Conservation (phyloP, 495 filamentous ascomycete genomes). For the Hypoxylon trugodes region DNA sequence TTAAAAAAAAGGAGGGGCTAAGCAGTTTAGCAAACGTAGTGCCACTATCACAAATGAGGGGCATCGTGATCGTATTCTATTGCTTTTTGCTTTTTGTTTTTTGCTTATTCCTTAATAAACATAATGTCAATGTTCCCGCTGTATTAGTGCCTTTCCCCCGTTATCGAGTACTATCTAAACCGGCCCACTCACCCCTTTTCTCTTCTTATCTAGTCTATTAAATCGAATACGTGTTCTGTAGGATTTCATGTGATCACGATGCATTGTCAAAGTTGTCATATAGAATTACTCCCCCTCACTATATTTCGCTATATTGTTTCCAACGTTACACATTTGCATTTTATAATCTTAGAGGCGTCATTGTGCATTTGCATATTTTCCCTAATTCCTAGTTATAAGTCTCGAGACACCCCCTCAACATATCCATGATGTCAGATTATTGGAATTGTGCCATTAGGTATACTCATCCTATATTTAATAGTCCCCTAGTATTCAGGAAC, state of each 20-base stretch:
- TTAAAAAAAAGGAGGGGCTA: neutral
- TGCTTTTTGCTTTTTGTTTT: neutral
- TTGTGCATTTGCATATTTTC: constrained; percentile 22
- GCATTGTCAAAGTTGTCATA: neutral
- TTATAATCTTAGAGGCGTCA: constrained; percentile 7
- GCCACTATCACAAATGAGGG: constrained; percentile 18
- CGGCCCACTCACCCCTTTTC: constrained; percentile 16
- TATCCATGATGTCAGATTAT: constrained; percentile 30
- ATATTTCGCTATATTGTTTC: constrained; percentile 2
- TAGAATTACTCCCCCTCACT: neutral
- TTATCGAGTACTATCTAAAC: neutral
- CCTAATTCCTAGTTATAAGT: neutral
- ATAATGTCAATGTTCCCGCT: too few relatives aligned
- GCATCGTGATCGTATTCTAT: constrained; percentile 5
- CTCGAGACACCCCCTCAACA: neutral
- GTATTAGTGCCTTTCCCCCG: neutral
- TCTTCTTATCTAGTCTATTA: constrained; percentile 12
- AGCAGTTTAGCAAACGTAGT: constrained; percentile 8
- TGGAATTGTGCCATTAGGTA: neutral
- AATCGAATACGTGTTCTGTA: neutral
- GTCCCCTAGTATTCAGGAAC: neutral
- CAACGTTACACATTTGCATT: neutral
- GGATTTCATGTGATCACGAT: constrained; percentile 9
- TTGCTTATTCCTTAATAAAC: too few relatives aligned
- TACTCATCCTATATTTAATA: neutral